Evolutionary conservation across 176 grass and related monocot genomes (phyloP), one percentile per base, ranked within the genome.

Genomic region (Avena atlantica): DNA sequence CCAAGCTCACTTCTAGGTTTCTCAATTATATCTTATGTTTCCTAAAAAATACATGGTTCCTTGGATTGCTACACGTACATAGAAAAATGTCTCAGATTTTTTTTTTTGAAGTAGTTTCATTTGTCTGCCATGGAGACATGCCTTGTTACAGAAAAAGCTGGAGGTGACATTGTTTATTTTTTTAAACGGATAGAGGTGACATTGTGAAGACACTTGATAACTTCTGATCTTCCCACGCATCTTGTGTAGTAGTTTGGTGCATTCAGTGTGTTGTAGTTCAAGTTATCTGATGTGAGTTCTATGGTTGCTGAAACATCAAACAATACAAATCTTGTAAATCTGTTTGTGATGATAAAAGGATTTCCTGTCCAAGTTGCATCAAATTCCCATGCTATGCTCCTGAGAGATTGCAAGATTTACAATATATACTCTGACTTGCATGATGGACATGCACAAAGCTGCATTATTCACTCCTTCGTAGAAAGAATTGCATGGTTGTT

Each of bases 141-240:
- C 65, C 42, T 50, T 80, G 58, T 47, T 17, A 47, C 67, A 82
- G 37, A 60, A 56, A 56, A 83, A 60, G 20, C 49, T 78, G 70
- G 40, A 52, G 51, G 9, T 61, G 79, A 29, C 47, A 51, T 62
- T 73, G 60, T 12, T 29, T n/a, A n/a, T 31, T 31, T 31, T 31
- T 31, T 31, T 31, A 31, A 31, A 31, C 2, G 29, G 29, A 31
- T 31, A 31, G 40, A 52, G 50, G 9, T 61, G 79, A 29, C 47
- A 52, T 62, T 73, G 60, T 12, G 12, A 40, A 61, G 67, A 8
- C 15, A 37, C 5, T 23, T 73, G 45, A 9, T 50, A 29, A 59
- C 42, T 70, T 29, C 49, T 71, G 25, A 25, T 79, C 16, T 40
- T 2, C 45, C 23, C 47, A 51, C 17, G 12, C 8, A 12, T 70